Evolutionary conservation across 495 filamentous ascomycete genomes (phyloP), one percentile per base, ranked within the genome.

Genomic region (Trichodelitschia bisporula): DNA sequence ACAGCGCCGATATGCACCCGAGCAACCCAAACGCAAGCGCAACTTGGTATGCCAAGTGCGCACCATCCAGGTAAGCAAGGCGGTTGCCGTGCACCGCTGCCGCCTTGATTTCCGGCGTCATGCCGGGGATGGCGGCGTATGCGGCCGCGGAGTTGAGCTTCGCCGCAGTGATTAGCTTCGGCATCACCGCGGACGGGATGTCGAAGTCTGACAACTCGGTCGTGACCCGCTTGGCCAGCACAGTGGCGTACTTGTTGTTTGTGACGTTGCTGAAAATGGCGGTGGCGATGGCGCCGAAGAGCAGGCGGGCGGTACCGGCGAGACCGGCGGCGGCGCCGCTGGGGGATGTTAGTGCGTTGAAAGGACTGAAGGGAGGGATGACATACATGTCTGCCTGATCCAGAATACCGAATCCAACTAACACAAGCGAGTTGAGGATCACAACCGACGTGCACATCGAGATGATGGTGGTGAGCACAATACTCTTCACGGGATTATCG

Each of bases 381-480:
- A 18, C 6, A 3, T 5, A 12, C 34, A 41, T 41, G 18, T 41
- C 39, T 20, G 35, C 35, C 20, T 41, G 39, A 26, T 38, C 34
- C 12, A 41, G 31, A 14, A 41, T 41, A 25, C 39, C 39, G 28
- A 41, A 41, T 8, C 39, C 39, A 12, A 41, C 32, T 2, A 41
- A 32, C 4, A 41, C 39, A 30, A 41, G 31, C 1, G 51, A 46
- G 35, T 47, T 43, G 3, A 53, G 41, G 11, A 40, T 41, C 2
- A 48, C 43, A 4, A 40, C 27, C 11, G 46, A 40, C 25, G 50
- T 50, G 34, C 42, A 47, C 28, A 36, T 37, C 15, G 44, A 21
- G 15, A 48, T 53, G 29, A 48, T 44, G 43, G 39, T 46, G 13
- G 36, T 39, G 45, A 50, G 48, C 26, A 45, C 37, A 26, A 39